phyloP scores from a whole-genome alignment of 2,329 filamentous ascomycete species.

The Botryosphaeria agaves region DNA sequence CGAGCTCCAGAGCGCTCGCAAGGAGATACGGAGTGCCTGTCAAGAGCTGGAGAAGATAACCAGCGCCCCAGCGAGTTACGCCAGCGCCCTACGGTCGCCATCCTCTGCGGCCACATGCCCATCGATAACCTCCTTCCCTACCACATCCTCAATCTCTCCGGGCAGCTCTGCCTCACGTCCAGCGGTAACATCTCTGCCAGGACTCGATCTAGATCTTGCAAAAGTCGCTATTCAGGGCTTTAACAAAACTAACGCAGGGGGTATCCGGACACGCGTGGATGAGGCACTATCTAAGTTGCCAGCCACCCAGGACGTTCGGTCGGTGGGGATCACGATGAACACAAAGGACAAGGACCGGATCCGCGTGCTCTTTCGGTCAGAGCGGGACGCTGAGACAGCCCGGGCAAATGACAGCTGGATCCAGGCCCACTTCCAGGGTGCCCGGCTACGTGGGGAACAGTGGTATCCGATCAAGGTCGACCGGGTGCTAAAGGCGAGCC shows the following conservation, averaged over 20 bases:
- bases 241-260: background rate
- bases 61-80: too few relatives aligned
- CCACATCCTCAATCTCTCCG: background rate
- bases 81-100: too few relatives aligned
- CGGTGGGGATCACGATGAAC: background rate
- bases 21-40: too few relatives aligned
- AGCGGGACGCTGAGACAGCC: background rate
- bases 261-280: background rate
- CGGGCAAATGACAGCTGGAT: background rate
- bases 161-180: background rate
- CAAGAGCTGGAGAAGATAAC: too few relatives aligned
- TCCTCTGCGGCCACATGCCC: too few relatives aligned
- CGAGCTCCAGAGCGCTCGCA: too few relatives aligned
- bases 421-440: background rate
- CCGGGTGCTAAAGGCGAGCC: background rate
- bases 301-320: background rate
- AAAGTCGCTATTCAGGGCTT: background rate
- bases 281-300: background rate
- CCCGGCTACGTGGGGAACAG: background rate
- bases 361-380: background rate
- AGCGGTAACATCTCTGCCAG: background rate
- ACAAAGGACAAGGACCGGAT: background rate
- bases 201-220: background rate
- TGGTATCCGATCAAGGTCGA: background rate
- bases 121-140: too few relatives aligned